A percentile compares a stretch with the other conserved stretches of the same genome.
Conservation (phyloP, 1,139 yeast genomes). For the Blastobotrys indianensis region DNA sequence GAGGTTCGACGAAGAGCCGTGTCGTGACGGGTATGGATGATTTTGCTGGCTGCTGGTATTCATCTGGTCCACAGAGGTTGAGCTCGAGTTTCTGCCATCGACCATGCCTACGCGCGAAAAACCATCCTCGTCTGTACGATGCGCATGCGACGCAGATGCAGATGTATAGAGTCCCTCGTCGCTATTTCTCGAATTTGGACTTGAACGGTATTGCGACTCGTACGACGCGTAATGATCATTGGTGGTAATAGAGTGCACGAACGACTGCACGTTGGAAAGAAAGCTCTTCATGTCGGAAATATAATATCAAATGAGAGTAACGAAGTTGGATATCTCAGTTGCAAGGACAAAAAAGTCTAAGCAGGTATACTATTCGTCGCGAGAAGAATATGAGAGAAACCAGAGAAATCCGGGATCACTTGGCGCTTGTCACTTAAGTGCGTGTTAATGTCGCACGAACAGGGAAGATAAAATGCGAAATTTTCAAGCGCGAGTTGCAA, state of each 20-base stretch:
- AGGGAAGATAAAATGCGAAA: too few species aligned
- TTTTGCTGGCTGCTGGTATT: constrained; percentile 4
- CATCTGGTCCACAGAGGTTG: constrained; percentile 20
- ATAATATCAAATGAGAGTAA: too few species aligned
- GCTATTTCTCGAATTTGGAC: constrained; percentile 5
- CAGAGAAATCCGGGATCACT: too few species aligned
- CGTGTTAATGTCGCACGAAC: too few species aligned
- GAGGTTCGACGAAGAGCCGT: constrained; percentile 16
- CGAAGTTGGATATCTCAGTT: too few species aligned
- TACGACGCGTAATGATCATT: constrained; percentile 61
- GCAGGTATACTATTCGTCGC: too few species aligned
- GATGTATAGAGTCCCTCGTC: constrained; percentile 9
- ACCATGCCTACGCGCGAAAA: constrained; percentile 20
- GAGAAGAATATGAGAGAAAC: too few species aligned
- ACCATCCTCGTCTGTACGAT: constrained; percentile 19
- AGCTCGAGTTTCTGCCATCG: constrained; percentile 15
- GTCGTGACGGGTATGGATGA: constrained; percentile 9
- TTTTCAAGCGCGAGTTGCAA: too few species aligned
- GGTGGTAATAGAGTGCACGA: constrained; percentile 57
- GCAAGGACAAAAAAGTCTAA: too few species aligned
- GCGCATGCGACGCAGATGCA: constrained; percentile 10
- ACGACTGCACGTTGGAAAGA: constrained; percentile 37
- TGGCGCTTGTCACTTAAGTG: too few species aligned
- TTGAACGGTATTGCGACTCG: constrained; percentile 30
- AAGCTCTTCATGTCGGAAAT: constrained; percentile 28